These are phyloP conservation scores for Agrocybe pediades DNA, from an alignment of 768 basidiomycete species.

Conservation along the genomic window DNA sequence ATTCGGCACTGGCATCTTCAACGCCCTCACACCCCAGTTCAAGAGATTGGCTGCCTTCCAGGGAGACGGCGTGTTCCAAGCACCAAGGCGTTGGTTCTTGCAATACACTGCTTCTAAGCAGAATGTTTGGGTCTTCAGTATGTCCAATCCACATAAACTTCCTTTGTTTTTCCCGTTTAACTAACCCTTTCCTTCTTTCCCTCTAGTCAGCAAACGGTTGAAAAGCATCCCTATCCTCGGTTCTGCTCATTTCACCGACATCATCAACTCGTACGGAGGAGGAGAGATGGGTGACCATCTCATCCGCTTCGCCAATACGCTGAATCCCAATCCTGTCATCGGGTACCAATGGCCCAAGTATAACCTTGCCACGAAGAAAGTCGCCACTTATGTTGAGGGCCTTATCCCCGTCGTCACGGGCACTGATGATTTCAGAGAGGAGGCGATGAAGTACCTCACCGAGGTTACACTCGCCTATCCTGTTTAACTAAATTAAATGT, in stretches of 20 bases:
- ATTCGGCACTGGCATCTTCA: slow-evolving; percentile 47
- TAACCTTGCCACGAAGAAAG: slow-evolving; percentile 13
- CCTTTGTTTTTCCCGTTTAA: not conserved
- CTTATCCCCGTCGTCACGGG: slow-evolving; percentile 21
- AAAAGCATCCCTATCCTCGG: slow-evolving; percentile 42
- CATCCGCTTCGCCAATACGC: slow-evolving; percentile 40
- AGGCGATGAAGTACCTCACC: slow-evolving; percentile 23
- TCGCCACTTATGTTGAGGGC: slow-evolving; percentile 30
- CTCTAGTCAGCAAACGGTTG: slow-evolving; percentile 44
- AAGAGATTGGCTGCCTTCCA: slow-evolving; percentile 41
- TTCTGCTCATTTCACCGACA: slow-evolving; percentile 37
- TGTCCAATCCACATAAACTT: not conserved
- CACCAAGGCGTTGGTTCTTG: slow-evolving; percentile 48
- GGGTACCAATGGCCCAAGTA: slow-evolving; percentile 21
- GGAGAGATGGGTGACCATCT: slow-evolving; percentile 46
- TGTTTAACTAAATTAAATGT: too few relatives aligned
- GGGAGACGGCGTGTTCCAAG: slow-evolving; percentile 54
- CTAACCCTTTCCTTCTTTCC: not conserved
- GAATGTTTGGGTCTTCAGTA: slow-evolving; percentile 6
- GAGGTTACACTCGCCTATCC: slow-evolving; percentile 9
- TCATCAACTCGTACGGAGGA: slow-evolving; percentile 37
- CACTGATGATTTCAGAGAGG: slow-evolving; percentile 23
- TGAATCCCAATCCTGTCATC: slow-evolving; percentile 17
- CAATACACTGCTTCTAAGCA: slow-evolving; percentile 14
- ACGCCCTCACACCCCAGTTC: slow-evolving; percentile 43